phyloP scores from a whole-genome alignment of 441 rosid species.

The Hura crepitans region DNA sequence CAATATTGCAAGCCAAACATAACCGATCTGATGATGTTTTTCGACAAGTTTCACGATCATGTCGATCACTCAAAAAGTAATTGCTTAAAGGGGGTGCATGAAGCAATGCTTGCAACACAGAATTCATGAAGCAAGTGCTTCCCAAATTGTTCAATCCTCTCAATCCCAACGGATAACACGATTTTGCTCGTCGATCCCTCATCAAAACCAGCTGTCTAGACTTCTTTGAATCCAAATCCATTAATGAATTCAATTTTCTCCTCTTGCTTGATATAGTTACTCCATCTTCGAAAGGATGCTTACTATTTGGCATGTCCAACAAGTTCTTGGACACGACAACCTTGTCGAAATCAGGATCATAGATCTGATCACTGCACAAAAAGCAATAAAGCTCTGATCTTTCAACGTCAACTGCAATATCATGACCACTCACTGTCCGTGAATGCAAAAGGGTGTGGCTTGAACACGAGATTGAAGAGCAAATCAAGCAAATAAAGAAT shows the following conservation, averaged over 20 bases:
- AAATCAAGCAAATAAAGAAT: slow-evolving; percentile 62
- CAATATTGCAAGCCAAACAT: slow-evolving; percentile 72
- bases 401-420: slow-evolving; percentile 60
- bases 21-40: slow-evolving; percentile 42
- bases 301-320: slow-evolving; percentile 41
- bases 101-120: slow-evolving; percentile 79
- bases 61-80: slow-evolving; percentile 64
- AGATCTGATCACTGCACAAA: slow-evolving; percentile 72
- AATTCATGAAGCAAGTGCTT: slow-evolving; percentile 82
- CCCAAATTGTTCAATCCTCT: slow-evolving; percentile 81
- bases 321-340: slow-evolving; percentile 48
- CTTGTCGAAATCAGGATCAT: slow-evolving; percentile 83
- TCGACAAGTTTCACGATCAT: slow-evolving; percentile 51
- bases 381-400: slow-evolving; percentile 88
- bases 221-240: slow-evolving; percentile 47
- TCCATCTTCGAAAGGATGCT: slow-evolving; percentile 33
- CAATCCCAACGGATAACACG: slow-evolving; percentile 70
- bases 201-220: slow-evolving; percentile 40
- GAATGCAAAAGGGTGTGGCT: slow-evolving; percentile 60
- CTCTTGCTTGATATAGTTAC: slow-evolving; percentile 66
- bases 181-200: slow-evolving; percentile 72
- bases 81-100: slow-evolving; percentile 74
- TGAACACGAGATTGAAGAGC: slow-evolving; percentile 61
- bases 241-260: slow-evolving; percentile 45
- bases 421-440: slow-evolving; percentile 51